Conservation (phyloP, 2,329 filamentous ascomycete species). For the Nothophoma quercina region DNA sequence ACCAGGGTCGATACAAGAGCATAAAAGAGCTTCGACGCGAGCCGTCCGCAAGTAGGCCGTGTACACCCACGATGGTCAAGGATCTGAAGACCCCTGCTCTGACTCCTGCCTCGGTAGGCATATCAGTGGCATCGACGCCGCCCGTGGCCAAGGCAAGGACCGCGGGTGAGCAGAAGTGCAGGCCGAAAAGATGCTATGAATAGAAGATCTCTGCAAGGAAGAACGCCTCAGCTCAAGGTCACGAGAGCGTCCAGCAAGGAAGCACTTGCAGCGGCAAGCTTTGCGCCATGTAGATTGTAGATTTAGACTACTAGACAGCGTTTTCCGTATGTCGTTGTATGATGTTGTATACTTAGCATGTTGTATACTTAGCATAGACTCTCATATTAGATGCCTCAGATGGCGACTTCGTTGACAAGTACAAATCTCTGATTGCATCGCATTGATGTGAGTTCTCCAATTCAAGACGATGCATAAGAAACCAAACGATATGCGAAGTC, state of each 20-base stretch:
- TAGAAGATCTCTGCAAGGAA: not conserved
- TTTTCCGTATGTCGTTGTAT: no score
- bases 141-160: not conserved
- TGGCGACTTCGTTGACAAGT: no score
- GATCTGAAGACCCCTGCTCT: not conserved
- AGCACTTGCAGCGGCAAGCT: slow-evolving; percentile 1
- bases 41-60: not conserved
- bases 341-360: no score
- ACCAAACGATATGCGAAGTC: no score
- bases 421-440: no score
- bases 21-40: not conserved
- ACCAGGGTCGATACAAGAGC: not conserved
- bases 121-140: slow-evolving; percentile 2
- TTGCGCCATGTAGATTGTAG: not conserved
- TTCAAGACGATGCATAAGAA: no score
- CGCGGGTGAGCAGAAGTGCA: slow-evolving; percentile 3
- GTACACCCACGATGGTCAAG: not conserved
- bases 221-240: not conserved
- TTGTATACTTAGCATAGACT: no score
- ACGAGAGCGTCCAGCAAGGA: not conserved
- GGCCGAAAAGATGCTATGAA: not conserved
- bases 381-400: no score
- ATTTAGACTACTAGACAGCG: not conserved
- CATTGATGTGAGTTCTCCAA: no score
- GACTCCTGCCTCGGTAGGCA: not conserved